Evolutionary conservation across 305 asterid species (phyloP).

Genomic region (Stenogyne calaminthoides): DNA sequence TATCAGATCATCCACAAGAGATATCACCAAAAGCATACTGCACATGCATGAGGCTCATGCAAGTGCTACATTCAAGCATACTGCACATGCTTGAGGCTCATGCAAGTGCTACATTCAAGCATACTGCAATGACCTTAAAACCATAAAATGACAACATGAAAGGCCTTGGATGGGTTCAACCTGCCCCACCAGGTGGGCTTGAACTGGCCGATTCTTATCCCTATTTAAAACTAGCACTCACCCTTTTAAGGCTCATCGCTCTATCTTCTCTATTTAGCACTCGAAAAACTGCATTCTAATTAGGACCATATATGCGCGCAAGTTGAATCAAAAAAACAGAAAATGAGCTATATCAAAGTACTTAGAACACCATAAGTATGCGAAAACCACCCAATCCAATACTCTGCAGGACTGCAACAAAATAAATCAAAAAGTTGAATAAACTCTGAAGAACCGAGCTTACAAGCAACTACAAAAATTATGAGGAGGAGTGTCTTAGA

Average conservation of each 20-base stretch:
- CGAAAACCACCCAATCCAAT: constrained; percentile 5
- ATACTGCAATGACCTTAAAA: background rate
- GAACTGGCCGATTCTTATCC: background rate
- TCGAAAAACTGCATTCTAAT: constrained; percentile 8
- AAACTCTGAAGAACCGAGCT: constrained; percentile 9
- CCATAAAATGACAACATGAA: background rate
- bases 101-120: background rate
- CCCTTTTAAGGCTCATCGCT: background rate
- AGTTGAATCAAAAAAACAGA: constrained; percentile 7
- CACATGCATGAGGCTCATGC: no score
- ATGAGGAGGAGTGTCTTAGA: constrained; percentile 5
- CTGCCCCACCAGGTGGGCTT: no score
- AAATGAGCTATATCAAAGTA: background rate
- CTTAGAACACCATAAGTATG: background rate
- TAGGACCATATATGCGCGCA: background rate
- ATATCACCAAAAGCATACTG: background rate
- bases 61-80: no score
- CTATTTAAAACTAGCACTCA: background rate
- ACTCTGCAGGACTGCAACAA: background rate
- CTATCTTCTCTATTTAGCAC: background rate
- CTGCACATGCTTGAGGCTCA: background rate
- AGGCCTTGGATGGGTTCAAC: background rate
- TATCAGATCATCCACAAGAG: background rate
- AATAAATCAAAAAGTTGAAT: constrained; percentile 11
- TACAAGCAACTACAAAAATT: background rate